Evolutionary conservation across 148 eudicot species (phyloP).

Genomic region (Chenopodium berlandieri): DNA sequence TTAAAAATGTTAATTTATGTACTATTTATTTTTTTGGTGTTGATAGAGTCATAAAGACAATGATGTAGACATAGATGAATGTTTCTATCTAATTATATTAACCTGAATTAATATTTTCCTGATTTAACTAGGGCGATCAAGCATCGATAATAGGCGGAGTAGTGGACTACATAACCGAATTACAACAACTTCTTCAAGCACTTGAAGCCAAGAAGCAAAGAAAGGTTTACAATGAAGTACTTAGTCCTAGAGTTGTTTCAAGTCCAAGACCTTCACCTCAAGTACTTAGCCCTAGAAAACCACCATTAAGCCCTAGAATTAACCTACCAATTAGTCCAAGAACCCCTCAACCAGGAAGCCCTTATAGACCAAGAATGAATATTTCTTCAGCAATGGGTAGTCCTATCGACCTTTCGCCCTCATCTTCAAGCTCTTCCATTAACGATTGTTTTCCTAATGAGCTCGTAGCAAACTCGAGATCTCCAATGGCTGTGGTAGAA

Average conservation of each 20-base stretch:
- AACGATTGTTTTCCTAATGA: constrained; percentile 47
- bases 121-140: constrained; percentile 70
- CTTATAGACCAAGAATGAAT: constrained; percentile 47
- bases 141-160: constrained; percentile 98
- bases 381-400: constrained; percentile 31
- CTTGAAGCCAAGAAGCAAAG: constrained; percentile 87
- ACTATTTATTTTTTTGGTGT: no score
- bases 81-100: no score
- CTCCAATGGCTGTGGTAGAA: constrained; percentile 79
- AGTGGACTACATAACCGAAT: constrained; percentile 77
- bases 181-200: constrained; percentile 81
- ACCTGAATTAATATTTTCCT: background rate
- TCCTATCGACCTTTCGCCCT: constrained; percentile 38
- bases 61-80: no score
- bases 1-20: no score
- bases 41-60: no score
- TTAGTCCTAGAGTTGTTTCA: constrained; percentile 69
- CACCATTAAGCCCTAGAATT: constrained; percentile 78
- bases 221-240: constrained; percentile 68
- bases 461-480: constrained; percentile 72
- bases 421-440: constrained; percentile 50
- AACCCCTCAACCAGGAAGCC: constrained; percentile 79
- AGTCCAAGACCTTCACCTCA: constrained; percentile 62
- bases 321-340: constrained; percentile 85
- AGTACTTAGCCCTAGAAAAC: constrained; percentile 66